These are phyloP conservation scores for Solanum ossicruentum DNA, from an alignment of 257 asterid species.

Conservation along the genomic window DNA sequence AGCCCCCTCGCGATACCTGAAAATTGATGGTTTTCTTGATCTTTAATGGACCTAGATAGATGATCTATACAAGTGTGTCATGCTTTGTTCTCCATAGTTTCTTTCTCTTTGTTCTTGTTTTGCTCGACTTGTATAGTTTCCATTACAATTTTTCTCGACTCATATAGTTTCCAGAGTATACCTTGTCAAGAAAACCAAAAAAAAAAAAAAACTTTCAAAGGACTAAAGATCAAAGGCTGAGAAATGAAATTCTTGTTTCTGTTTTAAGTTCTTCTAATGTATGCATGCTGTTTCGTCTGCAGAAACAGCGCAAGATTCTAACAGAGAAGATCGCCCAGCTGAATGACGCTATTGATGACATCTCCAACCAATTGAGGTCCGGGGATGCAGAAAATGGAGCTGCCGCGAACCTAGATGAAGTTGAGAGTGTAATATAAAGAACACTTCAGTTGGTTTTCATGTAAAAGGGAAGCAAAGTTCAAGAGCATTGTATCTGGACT, in stretches of 20 bases:
- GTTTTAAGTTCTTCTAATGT: background rate
- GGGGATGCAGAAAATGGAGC: slow-evolving; percentile 21
- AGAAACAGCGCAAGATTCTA: slow-evolving; percentile 27
- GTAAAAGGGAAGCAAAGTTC: background rate
- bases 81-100: background rate
- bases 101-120: background rate
- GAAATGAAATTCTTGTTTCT: background rate
- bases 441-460: background rate
- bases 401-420: slow-evolving; percentile 17
- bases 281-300: background rate
- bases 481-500: background rate
- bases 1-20: background rate
- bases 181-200: background rate
- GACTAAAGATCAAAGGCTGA: background rate
- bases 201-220: background rate
- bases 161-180: background rate
- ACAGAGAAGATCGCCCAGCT: slow-evolving; percentile 29
- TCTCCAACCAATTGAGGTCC: slow-evolving; percentile 24
- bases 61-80: background rate
- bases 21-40: background rate
- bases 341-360: slow-evolving; percentile 26
- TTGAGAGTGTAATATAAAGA: slow-evolving; percentile 19
- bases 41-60: background rate
- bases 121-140: background rate
- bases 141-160: background rate